Conservation (phyloP, 2,329 filamentous ascomycete genomes). For the Ustulina deusta region DNA sequence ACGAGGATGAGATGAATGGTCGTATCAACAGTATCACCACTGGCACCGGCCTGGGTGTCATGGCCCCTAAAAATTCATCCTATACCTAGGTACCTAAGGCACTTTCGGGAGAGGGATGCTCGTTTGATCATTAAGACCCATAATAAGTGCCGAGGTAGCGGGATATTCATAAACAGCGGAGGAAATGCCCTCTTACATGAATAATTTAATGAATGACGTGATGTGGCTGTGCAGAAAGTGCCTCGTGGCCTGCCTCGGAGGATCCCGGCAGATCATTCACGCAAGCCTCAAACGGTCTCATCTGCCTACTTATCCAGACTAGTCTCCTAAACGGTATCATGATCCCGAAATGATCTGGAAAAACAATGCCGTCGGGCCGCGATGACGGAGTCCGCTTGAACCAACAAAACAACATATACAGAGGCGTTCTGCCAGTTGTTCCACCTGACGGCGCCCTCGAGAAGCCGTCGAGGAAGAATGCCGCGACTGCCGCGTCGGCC, state of each 20-base stretch:
- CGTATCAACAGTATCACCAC: too few relatives aligned
- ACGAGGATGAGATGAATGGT: too few relatives aligned
- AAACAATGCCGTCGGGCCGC: constrained; percentile 49
- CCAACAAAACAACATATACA: constrained; percentile 44
- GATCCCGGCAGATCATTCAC: background rate
- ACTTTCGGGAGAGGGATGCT: too few relatives aligned
- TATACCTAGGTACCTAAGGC: too few relatives aligned
- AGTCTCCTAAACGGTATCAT: constrained; percentile 6
- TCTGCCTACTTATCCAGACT: too few relatives aligned
- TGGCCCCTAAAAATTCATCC: too few relatives aligned
- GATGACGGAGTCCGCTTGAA: constrained; percentile 44
- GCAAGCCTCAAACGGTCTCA: constrained; percentile 6
- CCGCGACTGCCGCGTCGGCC: constrained; percentile 80
- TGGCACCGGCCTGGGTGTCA: too few relatives aligned
- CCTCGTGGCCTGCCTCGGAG: background rate
- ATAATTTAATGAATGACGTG: background rate
- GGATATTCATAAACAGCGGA: background rate
- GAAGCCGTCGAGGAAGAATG: constrained; percentile 64
- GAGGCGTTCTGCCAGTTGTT: constrained; percentile 60
- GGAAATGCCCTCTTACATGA: background rate
- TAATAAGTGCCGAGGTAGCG: too few relatives aligned
- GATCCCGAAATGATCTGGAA: constrained; percentile 47
- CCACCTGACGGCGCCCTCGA: constrained; percentile 59
- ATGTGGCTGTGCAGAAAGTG: constrained; percentile 12
- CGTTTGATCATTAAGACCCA: too few relatives aligned